Conservation (phyloP, 2,329 filamentous ascomycete genomes). For the Geosmithia putterillii region DNA sequence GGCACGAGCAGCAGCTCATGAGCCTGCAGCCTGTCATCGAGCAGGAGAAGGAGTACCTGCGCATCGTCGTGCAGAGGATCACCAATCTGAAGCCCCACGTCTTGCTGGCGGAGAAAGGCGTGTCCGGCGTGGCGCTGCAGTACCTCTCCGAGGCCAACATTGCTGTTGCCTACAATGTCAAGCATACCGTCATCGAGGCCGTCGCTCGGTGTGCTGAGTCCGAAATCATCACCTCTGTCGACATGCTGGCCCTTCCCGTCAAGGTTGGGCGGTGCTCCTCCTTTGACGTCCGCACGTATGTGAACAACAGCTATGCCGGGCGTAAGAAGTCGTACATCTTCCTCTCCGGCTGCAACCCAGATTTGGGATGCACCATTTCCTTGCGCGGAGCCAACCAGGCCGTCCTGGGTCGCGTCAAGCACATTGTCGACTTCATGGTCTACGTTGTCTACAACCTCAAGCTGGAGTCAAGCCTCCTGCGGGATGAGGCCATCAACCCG, state of each 20-base stretch:
- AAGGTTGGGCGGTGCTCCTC: constrained; percentile 70
- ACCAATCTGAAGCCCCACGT: constrained; percentile 74
- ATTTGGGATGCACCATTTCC: constrained; percentile 89
- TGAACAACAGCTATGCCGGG: constrained; percentile 61
- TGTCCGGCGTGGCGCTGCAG: constrained; percentile 82
- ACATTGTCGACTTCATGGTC: constrained; percentile 95
- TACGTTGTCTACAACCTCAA: constrained; percentile 98
- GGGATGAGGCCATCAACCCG: constrained; percentile 81
- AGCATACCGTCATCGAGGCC: constrained; percentile 87
- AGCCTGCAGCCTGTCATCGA: constrained; percentile 93
- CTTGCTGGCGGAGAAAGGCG: constrained; percentile 82
- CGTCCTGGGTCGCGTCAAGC: constrained; percentile 68
- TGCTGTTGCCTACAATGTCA: constrained; percentile 92
- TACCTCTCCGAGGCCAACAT: constrained; percentile 82
- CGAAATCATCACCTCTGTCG: constrained; percentile 84
- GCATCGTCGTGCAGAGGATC: constrained; percentile 85
- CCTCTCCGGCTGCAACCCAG: constrained; percentile 76
- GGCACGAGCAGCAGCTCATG: constrained; percentile 86
- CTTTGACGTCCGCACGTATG: constrained; percentile 93
- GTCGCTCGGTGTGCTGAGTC: constrained; percentile 88
- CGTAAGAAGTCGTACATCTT: constrained; percentile 93
- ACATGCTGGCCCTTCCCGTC: constrained; percentile 67
- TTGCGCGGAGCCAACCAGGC: constrained; percentile 67
- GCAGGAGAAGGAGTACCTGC: constrained; percentile 87
- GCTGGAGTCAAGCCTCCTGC: constrained; percentile 85